A percentile compares a stretch with the other conserved stretches of the same genome.
Evolutionary conservation across 2,329 filamentous ascomycete genomes (phyloP).

Genomic region (Gaeumannomyces tritici): DNA sequence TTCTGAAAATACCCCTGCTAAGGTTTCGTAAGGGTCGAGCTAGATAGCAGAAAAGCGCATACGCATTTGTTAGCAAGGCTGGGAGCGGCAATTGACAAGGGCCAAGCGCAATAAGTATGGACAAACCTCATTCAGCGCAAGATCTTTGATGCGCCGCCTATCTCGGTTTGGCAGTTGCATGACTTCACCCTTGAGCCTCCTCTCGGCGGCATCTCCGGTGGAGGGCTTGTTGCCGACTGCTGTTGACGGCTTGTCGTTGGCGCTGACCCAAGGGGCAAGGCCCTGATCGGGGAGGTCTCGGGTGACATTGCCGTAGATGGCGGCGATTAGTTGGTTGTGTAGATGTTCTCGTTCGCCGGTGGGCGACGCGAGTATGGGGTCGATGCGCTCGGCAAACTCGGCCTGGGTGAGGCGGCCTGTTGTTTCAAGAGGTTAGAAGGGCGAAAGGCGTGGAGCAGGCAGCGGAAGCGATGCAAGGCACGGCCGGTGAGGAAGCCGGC

Average conservation of each 20-base stretch:
- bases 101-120: neutral
- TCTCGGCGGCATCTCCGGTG: conserved; percentile 55
- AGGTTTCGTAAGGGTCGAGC: conserved; percentile 45
- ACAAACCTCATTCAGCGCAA: conserved; percentile 48
- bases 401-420: conserved; percentile 54
- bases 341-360: conserved; percentile 52
- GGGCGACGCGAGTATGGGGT: conserved; percentile 47
- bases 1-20: conserved; percentile 43
- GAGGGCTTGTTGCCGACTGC: conserved; percentile 50
- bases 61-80: conserved; percentile 13
- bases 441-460: conserved; percentile 29
- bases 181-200: conserved; percentile 57
- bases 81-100: neutral
- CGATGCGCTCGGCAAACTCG: conserved; percentile 50
- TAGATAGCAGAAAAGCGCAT: conserved; percentile 14
- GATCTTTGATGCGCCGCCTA: conserved; percentile 56
- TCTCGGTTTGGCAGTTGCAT: conserved; percentile 62
- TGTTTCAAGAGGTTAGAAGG: conserved; percentile 53
- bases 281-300: conserved; percentile 59
- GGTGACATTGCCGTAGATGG: conserved; percentile 60
- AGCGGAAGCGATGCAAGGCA: neutral
- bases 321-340: conserved; percentile 59
- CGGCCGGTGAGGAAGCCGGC: neutral
- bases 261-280: conserved; percentile 61
- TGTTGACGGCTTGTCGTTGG: conserved; percentile 56